Evolutionary conservation across 345 rosid genomes (phyloP).

Genomic region (Lepidium africanum): DNA sequence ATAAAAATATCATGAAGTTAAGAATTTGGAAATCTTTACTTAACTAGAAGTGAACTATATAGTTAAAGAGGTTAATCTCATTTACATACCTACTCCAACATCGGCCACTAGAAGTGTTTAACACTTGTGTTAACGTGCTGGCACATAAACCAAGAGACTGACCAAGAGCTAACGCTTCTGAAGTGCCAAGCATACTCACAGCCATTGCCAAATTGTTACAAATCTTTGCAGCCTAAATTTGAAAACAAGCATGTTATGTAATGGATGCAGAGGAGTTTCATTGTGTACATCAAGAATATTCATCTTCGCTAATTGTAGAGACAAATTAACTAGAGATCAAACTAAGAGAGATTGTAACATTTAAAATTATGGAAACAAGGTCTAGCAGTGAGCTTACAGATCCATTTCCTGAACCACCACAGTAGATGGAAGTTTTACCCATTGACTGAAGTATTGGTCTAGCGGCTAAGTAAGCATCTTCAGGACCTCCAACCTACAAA

Average conservation of each 20-base stretch:
- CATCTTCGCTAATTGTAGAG: not conserved
- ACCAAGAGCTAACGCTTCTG: slow-evolving; percentile 91
- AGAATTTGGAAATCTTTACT: not conserved
- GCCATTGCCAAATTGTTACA: slow-evolving; percentile 95
- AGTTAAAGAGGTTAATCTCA: not conserved
- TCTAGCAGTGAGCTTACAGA: slow-evolving; percentile 52
- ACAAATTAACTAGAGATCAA: not conserved
- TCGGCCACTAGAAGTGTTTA: slow-evolving; percentile 83
- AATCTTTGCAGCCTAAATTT: slow-evolving; percentile 77
- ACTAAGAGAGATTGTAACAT: not conserved
- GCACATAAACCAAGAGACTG: slow-evolving; percentile 77
- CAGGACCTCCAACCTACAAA: slow-evolving; percentile 84
- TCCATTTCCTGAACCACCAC: slow-evolving; percentile 95
- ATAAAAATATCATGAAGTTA: not conserved
- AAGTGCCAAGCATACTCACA: slow-evolving; percentile 86
- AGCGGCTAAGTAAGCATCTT: slow-evolving; percentile 66
- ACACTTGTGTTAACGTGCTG: slow-evolving; percentile 55
- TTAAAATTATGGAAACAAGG: not conserved
- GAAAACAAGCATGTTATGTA: not conserved
- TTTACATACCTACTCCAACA: slow-evolving; percentile 80
- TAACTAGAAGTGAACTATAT: not conserved
- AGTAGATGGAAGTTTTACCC: slow-evolving; percentile 72
- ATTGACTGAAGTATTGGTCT: slow-evolving; percentile 63
- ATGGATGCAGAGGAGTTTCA: not conserved
- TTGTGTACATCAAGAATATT: not conserved